Conservation (phyloP, 2,329 filamentous ascomycete species). For the Epichloe aotearoae region DNA sequence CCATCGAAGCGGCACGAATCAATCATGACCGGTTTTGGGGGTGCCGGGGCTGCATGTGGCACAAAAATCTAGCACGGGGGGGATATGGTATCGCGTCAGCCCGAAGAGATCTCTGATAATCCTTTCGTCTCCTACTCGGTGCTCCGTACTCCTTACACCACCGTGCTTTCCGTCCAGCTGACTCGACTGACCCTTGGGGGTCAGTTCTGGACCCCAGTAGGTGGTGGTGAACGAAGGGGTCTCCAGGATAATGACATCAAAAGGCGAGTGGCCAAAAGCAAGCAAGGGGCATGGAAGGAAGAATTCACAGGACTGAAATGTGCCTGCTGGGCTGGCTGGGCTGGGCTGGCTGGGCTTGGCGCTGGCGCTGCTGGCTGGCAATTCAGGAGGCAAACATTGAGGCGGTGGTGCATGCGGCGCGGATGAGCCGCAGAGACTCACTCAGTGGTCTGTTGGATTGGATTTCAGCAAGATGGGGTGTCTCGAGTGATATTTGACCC, state of each 20-base stretch:
- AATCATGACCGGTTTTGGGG: background rate
- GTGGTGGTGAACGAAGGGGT: background rate
- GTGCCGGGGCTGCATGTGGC: background rate
- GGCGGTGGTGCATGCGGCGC: background rate
- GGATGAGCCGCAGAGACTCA: background rate
- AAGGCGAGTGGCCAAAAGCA: background rate
- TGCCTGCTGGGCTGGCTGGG: background rate
- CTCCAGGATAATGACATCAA: slow-evolving; percentile 1
- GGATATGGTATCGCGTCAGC: background rate
- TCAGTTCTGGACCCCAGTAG: background rate
- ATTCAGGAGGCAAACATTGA: background rate
- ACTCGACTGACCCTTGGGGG: background rate
- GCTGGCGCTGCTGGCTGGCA: background rate
- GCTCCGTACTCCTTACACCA: background rate
- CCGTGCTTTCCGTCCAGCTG: background rate
- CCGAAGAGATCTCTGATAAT: background rate
- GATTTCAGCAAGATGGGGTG: background rate
- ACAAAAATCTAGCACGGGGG: background rate
- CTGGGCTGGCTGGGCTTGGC: background rate
- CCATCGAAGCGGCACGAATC: background rate
- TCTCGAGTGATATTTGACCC: background rate
- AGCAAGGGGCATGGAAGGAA: background rate
- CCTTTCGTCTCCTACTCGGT: too few relatives aligned
- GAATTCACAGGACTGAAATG: background rate
- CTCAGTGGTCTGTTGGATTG: background rate